Percentiles rank a stretch among this genome's conserved stretches.
phyloP scores from a whole-genome alignment of 1,284 basidiomycete genomes.

The Sporisorium exsertum region DNA sequence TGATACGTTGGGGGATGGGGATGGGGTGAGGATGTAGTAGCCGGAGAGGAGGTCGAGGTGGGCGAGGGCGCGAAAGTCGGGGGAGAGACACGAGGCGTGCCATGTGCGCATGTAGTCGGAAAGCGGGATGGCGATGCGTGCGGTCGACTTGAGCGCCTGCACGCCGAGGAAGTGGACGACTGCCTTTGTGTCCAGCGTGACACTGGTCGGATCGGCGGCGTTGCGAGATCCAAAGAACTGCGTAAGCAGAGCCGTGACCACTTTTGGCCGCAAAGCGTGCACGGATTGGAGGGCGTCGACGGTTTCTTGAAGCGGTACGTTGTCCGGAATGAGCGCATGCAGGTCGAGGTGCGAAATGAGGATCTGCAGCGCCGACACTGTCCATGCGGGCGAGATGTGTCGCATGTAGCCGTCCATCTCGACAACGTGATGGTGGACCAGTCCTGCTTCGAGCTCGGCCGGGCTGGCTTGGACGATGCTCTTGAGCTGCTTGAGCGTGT shows the following conservation, averaged over 20 bases:
- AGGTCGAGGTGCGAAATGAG: conserved; percentile 59
- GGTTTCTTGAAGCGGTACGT: conserved; percentile 46
- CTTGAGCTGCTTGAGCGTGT: conserved; percentile 59
- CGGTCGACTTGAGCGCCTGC: conserved; percentile 43
- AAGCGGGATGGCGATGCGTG: conserved; percentile 33
- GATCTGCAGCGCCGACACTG: conserved; percentile 38
- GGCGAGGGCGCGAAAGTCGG: conserved; percentile 22
- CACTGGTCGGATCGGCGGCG: neutral
- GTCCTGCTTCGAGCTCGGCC: conserved; percentile 50
- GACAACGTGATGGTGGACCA: conserved; percentile 51
- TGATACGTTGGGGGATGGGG: conserved; percentile 35
- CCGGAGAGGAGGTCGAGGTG: conserved; percentile 33
- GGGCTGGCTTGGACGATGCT: conserved; percentile 65
- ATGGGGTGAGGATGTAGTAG: conserved; percentile 53
- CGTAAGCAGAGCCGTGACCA: conserved; percentile 49
- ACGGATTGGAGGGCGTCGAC: conserved; percentile 39
- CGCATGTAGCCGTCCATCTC: conserved; percentile 59
- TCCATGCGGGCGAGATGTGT: conserved; percentile 49
- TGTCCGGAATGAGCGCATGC: conserved; percentile 51
- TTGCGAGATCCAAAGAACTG: conserved; percentile 56
- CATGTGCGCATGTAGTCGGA: conserved; percentile 33
- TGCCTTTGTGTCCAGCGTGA: conserved; percentile 36
- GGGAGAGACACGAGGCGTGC: conserved; percentile 28
- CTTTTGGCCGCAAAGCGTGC: conserved; percentile 35
- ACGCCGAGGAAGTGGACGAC: conserved; percentile 56